phyloP scores from a whole-genome alignment of 306 rosid genomes.

The Inga oerstediana region DNA sequence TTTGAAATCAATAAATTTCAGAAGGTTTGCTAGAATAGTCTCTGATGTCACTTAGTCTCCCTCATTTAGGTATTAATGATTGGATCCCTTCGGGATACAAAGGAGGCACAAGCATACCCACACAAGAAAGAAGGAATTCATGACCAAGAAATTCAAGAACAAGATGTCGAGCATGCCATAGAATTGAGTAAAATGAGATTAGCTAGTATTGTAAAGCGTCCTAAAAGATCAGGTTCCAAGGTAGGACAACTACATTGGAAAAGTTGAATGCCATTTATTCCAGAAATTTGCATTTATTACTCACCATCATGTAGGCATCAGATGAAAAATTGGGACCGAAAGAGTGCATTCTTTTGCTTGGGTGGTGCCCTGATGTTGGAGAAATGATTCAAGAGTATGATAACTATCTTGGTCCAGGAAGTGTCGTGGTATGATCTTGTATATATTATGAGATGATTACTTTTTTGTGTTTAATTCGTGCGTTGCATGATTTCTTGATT shows the following conservation, averaged over 20 bases:
- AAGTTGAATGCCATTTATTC: neutral
- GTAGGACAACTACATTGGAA: conserved; percentile 43
- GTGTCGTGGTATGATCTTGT: conserved; percentile 71
- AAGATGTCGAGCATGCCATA: conserved; percentile 41
- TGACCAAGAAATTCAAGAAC: conserved; percentile 51
- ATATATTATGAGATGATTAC: conserved; percentile 1
- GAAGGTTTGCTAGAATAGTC: conserved; percentile 13
- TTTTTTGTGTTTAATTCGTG: neutral
- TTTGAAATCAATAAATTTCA: conserved; percentile 1
- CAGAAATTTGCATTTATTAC: conserved; percentile 16
- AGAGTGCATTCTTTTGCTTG: conserved; percentile 87
- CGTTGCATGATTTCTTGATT: neutral
- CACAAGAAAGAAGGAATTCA: conserved; percentile 48
- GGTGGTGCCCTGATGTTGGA: conserved; percentile 82
- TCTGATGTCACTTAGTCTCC: conserved; percentile 35
- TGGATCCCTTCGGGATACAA: conserved; percentile 62
- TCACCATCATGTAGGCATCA: conserved; percentile 62
- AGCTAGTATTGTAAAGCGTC: conserved; percentile 67
- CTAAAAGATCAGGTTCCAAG: conserved; percentile 74
- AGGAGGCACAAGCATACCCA: conserved; percentile 38
- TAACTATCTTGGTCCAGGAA: conserved; percentile 97
- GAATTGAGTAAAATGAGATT: conserved; percentile 54
- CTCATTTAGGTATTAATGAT: conserved; percentile 68
- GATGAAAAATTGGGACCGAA: conserved; percentile 74
- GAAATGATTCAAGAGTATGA: conserved; percentile 96